A percentile compares a stretch with the other conserved stretches of the same genome.
Conservation (phyloP, 768 basidiomycete genomes). For the Tulasnella sp. region DNA sequence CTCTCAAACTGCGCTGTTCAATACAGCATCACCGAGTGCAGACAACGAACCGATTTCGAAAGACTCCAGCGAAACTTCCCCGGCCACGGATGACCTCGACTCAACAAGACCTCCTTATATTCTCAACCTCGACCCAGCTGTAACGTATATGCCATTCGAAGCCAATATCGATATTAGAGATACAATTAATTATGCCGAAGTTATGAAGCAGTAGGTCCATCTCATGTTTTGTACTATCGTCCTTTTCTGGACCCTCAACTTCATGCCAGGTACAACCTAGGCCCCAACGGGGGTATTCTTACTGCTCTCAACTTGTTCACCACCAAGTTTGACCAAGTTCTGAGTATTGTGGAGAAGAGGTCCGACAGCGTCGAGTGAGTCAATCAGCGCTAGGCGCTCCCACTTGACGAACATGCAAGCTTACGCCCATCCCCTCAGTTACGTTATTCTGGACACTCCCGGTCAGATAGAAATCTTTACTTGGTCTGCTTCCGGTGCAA, state of each 20-base stretch:
- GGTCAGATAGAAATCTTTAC: slow-evolving; percentile 99
- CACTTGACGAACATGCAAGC: background rate
- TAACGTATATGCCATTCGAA: slow-evolving; percentile 81
- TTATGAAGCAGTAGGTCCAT: slow-evolving; percentile 93
- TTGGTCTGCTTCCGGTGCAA: slow-evolving; percentile 97
- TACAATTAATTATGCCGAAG: slow-evolving; percentile 93
- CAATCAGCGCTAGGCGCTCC: background rate
- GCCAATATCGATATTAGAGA: slow-evolving; percentile 98
- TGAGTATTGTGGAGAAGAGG: slow-evolving; percentile 82
- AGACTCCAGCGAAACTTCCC: background rate
- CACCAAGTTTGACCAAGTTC: slow-evolving; percentile 96
- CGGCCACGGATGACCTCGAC: background rate
- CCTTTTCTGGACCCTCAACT: slow-evolving; percentile 8
- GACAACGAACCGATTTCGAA: background rate
- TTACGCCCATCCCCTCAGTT: slow-evolving; percentile 34
- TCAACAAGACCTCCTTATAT: slow-evolving; percentile 71
- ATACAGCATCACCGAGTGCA: background rate
- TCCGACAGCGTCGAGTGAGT: slow-evolving; percentile 79
- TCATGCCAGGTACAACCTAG: slow-evolving; percentile 76
- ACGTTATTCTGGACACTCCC: slow-evolving; percentile 92
- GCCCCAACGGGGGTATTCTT: slow-evolving; percentile 95
- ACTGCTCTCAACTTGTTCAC: slow-evolving; percentile 97
- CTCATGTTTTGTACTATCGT: background rate
- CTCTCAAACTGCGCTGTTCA: background rate
- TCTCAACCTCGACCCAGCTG: slow-evolving; percentile 96